Conservation (phyloP, 129 eudicot species). For the Heracleum sosnowskyi region DNA sequence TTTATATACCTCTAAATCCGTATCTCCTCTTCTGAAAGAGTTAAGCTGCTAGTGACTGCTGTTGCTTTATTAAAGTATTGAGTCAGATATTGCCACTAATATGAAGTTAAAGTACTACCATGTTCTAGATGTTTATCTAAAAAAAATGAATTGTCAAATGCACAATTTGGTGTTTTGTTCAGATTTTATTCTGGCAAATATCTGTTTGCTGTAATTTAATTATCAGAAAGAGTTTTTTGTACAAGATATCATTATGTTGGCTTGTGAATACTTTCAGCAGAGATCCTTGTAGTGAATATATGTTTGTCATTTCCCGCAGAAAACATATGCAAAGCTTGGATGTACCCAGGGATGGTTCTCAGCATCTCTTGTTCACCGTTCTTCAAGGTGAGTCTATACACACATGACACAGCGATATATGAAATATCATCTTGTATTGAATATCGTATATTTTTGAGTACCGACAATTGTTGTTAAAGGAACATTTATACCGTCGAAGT, state of each 20-base stretch:
- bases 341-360: constrained; percentile 91
- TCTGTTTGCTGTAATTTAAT: not conserved
- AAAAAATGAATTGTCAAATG: not conserved
- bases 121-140: not conserved
- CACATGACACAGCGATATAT: not conserved
- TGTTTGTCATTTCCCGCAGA: constrained; percentile 33
- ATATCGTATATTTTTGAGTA: not conserved
- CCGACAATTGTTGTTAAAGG: not conserved
- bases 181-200: not conserved
- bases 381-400: constrained; percentile 51
- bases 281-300: constrained; percentile 7
- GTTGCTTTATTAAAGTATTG: not conserved
- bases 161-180: not conserved
- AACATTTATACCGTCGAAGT: not conserved
- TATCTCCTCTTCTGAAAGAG: not conserved
- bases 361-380: constrained; percentile 73
- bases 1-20: not conserved
- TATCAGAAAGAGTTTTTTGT: not conserved
- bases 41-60: not conserved
- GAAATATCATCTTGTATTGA: not conserved
- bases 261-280: not conserved
- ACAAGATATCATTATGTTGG: not conserved
- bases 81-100: not conserved
- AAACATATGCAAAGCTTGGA: constrained; percentile 77
- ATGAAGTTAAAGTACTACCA: not conserved